Base-by-base conservation (phyloP, 768 basidiomycete species). In the Boletus bicolor region DNA sequence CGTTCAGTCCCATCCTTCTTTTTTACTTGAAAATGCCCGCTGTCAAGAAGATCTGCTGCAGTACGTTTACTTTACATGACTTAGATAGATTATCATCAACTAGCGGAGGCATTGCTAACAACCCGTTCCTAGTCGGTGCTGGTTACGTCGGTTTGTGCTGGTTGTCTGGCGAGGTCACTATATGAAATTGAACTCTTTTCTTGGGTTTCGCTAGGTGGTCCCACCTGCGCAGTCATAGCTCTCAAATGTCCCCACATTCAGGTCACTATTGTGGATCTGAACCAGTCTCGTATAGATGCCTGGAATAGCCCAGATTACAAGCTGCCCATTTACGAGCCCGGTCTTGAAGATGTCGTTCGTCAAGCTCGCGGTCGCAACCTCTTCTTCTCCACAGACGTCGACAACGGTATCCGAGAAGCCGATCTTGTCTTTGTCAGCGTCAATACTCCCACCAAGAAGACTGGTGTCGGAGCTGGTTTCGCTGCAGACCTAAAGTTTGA, bases 401-500 rank as follows among this genome's bases (percentile, higher is more conserved):
- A 97, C 73, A 86, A 87, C 71, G 93, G 80, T 56, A 97, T 99
- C 69, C 82, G 77, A 60, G 95, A 96, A 74, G 96, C 97, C 35
- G 94, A 99, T 70, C 85, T 98, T 61, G 96, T 98, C 75, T 98
- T 98, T 71, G 96, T 98, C 69, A 91, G 89, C 54, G 96, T 98
- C 66, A 98, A 98, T 77, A 98, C 97, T 9, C 97, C 97, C 19
- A 99, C 97, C 52, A 99, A 99, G 82, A 98, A 97, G 82, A 83
- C 82, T 47, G 96, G 96, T 73, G 89, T 99, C 47, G 97, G 97
- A 66, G 95, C 95, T 58, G 97, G 97, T 55, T 97, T 90, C 75
- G 96, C 96, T 56, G 97, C 97, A 57, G 97, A 99, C 77, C 86
- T 99, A 69, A 97, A 97, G 96, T 98, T 64, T 64, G 89, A 77